Conservation (phyloP, 1,284 basidiomycete species). For the Clitocybe nebularis region DNA sequence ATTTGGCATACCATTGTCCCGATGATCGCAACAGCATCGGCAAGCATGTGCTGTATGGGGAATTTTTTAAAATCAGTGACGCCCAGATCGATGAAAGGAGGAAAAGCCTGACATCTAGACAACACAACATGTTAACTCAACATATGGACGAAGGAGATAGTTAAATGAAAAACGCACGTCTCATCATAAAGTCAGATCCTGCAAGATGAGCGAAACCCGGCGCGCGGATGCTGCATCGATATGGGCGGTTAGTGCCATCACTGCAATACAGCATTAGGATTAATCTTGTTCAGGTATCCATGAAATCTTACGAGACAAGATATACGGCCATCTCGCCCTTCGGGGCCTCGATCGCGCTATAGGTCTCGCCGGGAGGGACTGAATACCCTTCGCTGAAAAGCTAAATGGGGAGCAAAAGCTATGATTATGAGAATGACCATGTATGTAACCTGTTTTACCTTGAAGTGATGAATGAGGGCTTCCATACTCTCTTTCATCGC, state of each 20-base stretch:
- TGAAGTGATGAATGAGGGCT: constrained; percentile 97
- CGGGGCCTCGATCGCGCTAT: constrained; percentile 96
- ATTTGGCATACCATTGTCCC: constrained; percentile 78
- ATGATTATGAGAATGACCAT: constrained; percentile 1
- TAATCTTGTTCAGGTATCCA: neutral
- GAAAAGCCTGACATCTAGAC: constrained; percentile 53
- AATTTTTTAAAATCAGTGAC: constrained; percentile 24
- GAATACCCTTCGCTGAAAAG: constrained; percentile 96
- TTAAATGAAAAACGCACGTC: constrained; percentile 50
- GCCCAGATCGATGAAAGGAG: constrained; percentile 6
- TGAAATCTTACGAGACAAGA: constrained; percentile 72
- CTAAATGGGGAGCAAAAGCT: constrained; percentile 29
- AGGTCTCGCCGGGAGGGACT: constrained; percentile 97
- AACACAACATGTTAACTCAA: constrained; percentile 17
- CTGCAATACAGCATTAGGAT: constrained; percentile 31
- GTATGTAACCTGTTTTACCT: constrained; percentile 43
- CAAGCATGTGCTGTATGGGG: constrained; percentile 71
- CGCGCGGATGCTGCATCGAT: constrained; percentile 92
- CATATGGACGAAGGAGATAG: constrained; percentile 7
- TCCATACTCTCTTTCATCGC: constrained; percentile 99
- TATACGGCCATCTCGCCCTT: constrained; percentile 99
- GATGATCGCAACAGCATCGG: constrained; percentile 90
- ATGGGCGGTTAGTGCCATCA: constrained; percentile 89
- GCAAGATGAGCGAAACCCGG: constrained; percentile 93
- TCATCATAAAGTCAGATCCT: constrained; percentile 93